Percentiles rank a stretch among this genome's conserved stretches.
phyloP scores from a whole-genome alignment of 176 grass and related monocot genomes.

The Raddia distichophylla region DNA sequence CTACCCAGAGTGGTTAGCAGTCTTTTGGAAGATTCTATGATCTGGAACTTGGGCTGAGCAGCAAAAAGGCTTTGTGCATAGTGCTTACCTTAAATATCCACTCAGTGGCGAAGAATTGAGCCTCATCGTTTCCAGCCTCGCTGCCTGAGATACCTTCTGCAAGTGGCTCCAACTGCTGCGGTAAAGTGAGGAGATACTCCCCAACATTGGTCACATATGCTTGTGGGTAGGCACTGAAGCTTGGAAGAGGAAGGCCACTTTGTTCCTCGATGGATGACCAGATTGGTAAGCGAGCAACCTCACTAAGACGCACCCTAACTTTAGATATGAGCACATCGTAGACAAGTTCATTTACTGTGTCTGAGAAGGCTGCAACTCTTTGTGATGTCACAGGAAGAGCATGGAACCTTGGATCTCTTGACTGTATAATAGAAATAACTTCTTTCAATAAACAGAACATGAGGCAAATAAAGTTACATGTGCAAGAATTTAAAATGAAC shows the following conservation, averaged over 20 bases:
- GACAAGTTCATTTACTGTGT: conserved; percentile 94
- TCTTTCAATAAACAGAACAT: conserved; percentile 37
- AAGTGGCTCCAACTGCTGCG: conserved; percentile 92
- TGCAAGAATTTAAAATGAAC: not conserved
- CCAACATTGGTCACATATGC: conserved; percentile 86
- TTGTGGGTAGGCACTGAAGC: conserved; percentile 96
- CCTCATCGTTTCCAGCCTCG: conserved; percentile 79
- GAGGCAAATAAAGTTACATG: not conserved
- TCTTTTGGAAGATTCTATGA: not conserved
- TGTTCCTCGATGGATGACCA: conserved; percentile 91
- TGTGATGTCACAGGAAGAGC: conserved; percentile 89
- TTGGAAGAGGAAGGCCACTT: conserved; percentile 85
- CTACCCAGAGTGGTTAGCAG: not conserved
- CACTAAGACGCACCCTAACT: conserved; percentile 72
- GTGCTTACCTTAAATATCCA: conserved; percentile 98
- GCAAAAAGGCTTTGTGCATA: not conserved
- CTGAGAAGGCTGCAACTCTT: conserved; percentile 81
- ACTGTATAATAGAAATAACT: conserved; percentile 59
- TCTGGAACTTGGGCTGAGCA: not conserved
- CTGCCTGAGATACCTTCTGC: conserved; percentile 78
- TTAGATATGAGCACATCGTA: conserved; percentile 97
- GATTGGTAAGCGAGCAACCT: conserved; percentile 78
- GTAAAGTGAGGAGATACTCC: conserved; percentile 98
- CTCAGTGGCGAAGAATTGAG: conserved; percentile 95
- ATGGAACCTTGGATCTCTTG: conserved; percentile 93